A percentile compares a stretch with the other conserved stretches of the same genome.
Evolutionary conservation across 352 stramenopile species (phyloP).

Genomic region (Phytopythium helicoides): DNA sequence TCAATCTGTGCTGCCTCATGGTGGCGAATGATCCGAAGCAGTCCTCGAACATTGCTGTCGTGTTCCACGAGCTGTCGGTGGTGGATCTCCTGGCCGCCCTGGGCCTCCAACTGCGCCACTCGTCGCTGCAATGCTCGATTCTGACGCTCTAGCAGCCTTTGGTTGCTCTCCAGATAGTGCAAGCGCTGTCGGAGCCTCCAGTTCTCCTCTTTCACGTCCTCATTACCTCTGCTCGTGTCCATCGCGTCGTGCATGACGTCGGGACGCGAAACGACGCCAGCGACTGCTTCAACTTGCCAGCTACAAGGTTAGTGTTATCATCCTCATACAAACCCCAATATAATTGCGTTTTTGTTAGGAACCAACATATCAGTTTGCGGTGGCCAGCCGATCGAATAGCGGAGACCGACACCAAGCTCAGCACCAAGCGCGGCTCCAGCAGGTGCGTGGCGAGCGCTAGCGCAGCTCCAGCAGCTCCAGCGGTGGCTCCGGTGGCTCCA

Average conservation of each 20-base stretch:
- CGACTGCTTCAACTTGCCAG: not conserved
- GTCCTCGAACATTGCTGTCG: slow-evolving; percentile 35
- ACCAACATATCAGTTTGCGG: too few relatives aligned
- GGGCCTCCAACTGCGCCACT: slow-evolving; percentile 18
- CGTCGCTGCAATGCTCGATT: slow-evolving; percentile 14
- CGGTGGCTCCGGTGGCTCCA: too few relatives aligned
- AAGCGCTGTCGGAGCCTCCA: slow-evolving; percentile 34
- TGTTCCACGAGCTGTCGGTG: slow-evolving; percentile 40
- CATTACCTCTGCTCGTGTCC: not conserved
- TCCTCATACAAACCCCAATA: not conserved
- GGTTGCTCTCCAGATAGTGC: slow-evolving; percentile 15
- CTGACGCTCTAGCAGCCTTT: slow-evolving; percentile 10
- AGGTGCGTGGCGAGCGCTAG: too few relatives aligned
- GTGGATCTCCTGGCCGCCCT: slow-evolving; percentile 10
- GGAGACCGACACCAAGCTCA: too few relatives aligned
- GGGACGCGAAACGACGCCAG: not conserved
- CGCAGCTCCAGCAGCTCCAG: too few relatives aligned
- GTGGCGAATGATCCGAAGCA: slow-evolving; percentile 46
- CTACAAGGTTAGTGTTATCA: too few relatives aligned
- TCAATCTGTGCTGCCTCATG: slow-evolving; percentile 25
- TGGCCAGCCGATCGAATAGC: too few relatives aligned
- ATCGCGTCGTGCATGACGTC: not conserved
- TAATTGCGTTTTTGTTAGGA: not conserved
- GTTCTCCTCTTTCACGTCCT: slow-evolving; percentile 27
- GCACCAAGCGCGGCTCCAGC: too few relatives aligned